Percentiles rank a stretch among this genome's conserved stretches.
These are phyloP conservation scores for Bimuria novae-zelandiae DNA, from an alignment of 2,329 filamentous ascomycete species.

Conservation along the genomic window DNA sequence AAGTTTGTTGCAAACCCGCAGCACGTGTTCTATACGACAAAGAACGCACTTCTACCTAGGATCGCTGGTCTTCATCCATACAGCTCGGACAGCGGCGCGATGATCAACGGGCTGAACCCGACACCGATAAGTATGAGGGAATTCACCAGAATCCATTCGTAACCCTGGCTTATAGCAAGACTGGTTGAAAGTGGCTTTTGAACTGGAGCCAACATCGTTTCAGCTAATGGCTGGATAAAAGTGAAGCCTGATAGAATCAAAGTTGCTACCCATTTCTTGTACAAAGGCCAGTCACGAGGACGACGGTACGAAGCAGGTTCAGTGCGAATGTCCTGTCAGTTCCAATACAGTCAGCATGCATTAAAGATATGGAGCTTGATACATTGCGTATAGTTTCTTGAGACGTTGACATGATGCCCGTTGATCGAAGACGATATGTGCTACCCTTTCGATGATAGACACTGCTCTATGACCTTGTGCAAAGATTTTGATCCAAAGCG, in stretches of 20 bases:
- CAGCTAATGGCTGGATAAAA: conserved; percentile 12
- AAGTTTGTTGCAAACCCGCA: conserved; percentile 9
- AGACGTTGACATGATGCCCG: too few relatives aligned
- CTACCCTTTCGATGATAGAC: too few relatives aligned
- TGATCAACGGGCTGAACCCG: conserved; percentile 33
- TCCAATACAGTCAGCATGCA: neutral
- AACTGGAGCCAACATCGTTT: conserved; percentile 52
- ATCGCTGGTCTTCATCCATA: conserved; percentile 44
- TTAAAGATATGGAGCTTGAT: too few relatives aligned
- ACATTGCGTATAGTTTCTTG: too few relatives aligned
- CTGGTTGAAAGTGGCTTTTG: conserved; percentile 55
- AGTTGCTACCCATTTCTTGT: conserved; percentile 12
- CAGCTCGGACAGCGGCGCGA: conserved; percentile 55
- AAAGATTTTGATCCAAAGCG: too few relatives aligned
- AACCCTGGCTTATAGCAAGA: conserved; percentile 45
- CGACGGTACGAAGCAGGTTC: neutral
- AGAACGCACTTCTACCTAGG: conserved; percentile 2
- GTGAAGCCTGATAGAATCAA: conserved; percentile 10
- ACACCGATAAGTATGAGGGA: conserved; percentile 55
- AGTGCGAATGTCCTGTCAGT: neutral
- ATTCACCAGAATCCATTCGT: conserved; percentile 52
- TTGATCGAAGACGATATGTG: too few relatives aligned
- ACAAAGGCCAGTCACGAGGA: neutral
- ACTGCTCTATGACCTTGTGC: too few relatives aligned
- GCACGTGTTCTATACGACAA: conserved; percentile 13